Evolutionary conservation across 768 basidiomycete genomes (phyloP), one percentile per base, ranked within the genome.

Genomic region (Phylloporus arenicola): DNA sequence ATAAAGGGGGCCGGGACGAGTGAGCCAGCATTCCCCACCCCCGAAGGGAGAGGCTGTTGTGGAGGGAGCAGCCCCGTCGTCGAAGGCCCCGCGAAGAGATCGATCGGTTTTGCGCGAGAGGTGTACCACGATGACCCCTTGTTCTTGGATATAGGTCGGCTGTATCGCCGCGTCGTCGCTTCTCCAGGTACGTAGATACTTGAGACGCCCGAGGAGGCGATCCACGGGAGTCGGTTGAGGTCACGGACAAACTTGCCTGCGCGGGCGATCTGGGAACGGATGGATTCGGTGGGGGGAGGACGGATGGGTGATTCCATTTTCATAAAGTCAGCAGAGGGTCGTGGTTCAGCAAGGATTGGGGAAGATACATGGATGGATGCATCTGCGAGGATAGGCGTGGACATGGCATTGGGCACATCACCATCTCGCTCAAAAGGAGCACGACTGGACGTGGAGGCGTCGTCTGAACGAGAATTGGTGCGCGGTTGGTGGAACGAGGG

Each of bases 271-370:
- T 76, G 75, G 58, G 52, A 68, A 13, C 63, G 56, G 24, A 68
- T 55, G 12, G 67, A 69, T 39, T 68, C 65, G 8, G 66, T 63
- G 0, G 74, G 69, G 0, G 62, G 66, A 5, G 71, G 68, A 7
- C 72, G 72, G n/a, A 73, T 64, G 2, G 70, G 69, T 2, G 72
- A 67, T 6, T 70, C 68, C 76, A 80, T 77, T 53, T 76, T 76
- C 24, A 70, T 74, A 55, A 78, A 79, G 52, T 78, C 76, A 0
- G 75, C 64, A 4, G 70, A 73, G 12, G 67, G 73, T 16, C 65
- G 68, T 4, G 73, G 75, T 35, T 75, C 70, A 6, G 70, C 70
- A 34, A 71, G 64, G 27, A 73, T 53, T 0, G 75, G 75, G n/a
- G 69, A 72, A 10, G 62, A 63, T 9, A 63, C 40, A 7, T 57